Evolutionary conservation across 306 rosid species (phyloP), one percentile per base, ranked within the genome.

Genomic region (Pyrus communis): DNA sequence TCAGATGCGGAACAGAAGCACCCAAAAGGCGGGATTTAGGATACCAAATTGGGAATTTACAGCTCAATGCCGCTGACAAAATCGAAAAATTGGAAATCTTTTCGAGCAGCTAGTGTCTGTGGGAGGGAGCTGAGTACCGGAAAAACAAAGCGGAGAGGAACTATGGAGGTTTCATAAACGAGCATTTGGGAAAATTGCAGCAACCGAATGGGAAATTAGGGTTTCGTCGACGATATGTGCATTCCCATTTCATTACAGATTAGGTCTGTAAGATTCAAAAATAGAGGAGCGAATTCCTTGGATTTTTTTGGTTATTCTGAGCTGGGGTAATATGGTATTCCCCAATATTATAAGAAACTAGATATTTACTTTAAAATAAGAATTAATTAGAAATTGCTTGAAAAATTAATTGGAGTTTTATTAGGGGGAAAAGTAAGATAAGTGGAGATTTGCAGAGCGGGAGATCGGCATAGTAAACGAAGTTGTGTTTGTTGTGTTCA

Each of bases 131-230:
- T 61, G 66, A 12, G 66, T 78, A 85, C 91, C 94, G 15, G 82
- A 45, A 74, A 63, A 82, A 27, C n/a, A 18, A 27, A 61, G 83
- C 78, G 28, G 83, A 69, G 81, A 84, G 51, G 74, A 61, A 79
- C 86, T 67, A 82, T 70, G 76, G 91, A 71, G 84, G 93, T 80
- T 86, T 85, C 93, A 82, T 83, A 65, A 64, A 85, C 27, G 63
- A 75, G 77, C 78, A 73, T 59, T 63, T 75, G 55, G 63, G 35
- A 62, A 46, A 83, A 80, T 74, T 72, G 71, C 31, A 61, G 60
- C 65, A 75, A 59, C 54, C 77, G 74, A 78, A 73, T 68, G 33
- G 67, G 65, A 75, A 67, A 45, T 23, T 79, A 86, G 88, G 85
- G 89, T 78, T 69, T 51, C 33, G 67, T 33, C 35, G 65, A 69